These are phyloP conservation scores for Thelonectria olida DNA, from an alignment of 2,329 filamentous ascomycete genomes.

Conservation along the genomic window DNA sequence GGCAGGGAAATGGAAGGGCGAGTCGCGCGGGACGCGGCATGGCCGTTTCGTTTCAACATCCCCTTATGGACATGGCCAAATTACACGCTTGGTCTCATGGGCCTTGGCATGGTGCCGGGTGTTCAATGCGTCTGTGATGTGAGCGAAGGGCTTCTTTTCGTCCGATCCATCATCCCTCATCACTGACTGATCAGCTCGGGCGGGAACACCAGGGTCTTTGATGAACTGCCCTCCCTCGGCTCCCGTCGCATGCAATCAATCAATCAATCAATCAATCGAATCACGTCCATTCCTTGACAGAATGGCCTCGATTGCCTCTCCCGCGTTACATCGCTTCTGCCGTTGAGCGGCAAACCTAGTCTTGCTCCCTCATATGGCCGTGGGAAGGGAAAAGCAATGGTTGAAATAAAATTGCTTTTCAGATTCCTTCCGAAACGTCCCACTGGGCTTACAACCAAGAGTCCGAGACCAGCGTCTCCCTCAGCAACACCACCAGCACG, in stretches of 20 bases:
- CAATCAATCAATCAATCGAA: slow-evolving; percentile 13
- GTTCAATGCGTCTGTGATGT: slow-evolving; percentile 20
- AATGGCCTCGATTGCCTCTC: slow-evolving; percentile 6
- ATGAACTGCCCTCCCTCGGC: slow-evolving; percentile 4
- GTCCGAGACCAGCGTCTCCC: not conserved
- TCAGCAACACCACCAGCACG: slow-evolving; percentile 1
- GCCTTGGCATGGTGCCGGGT: slow-evolving; percentile 25
- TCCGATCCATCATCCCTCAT: slow-evolving; percentile 7
- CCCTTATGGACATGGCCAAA: slow-evolving; percentile 34
- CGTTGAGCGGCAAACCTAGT: not conserved
- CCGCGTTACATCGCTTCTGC: slow-evolving; percentile 7
- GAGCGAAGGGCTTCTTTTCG: slow-evolving; percentile 8
- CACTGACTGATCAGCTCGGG: not conserved
- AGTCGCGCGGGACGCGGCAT: slow-evolving; percentile 24
- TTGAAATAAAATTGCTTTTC: slow-evolving; percentile 9
- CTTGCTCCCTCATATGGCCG: not conserved
- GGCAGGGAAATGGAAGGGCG: slow-evolving; percentile 1
- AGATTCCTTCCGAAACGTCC: slow-evolving; percentile 16
- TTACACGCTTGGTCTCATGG: slow-evolving; percentile 29
- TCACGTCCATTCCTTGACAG: slow-evolving; percentile 6
- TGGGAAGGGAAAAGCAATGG: not conserved
- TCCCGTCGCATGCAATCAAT: no score
- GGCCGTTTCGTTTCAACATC: slow-evolving; percentile 39
- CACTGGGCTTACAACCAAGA: not conserved
- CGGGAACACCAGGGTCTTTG: not conserved